Evolutionary conservation across 2,329 filamentous ascomycete genomes (phyloP).

Genomic region (Fusarium sp.): DNA sequence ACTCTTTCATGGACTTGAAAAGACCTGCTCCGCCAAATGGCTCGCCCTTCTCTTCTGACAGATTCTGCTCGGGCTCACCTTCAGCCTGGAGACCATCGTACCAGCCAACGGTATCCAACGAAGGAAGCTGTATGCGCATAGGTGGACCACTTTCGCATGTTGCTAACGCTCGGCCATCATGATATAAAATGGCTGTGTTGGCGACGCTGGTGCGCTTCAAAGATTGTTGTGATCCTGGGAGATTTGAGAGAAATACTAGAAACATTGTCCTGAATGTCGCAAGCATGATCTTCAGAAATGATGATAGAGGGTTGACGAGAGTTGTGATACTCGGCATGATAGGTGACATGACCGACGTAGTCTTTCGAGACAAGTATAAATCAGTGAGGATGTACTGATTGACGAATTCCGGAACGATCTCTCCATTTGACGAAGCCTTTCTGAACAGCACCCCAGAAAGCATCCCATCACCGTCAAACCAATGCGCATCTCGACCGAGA

Average conservation of each 20-base stretch:
- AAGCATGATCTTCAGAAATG: not conserved
- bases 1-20: slow-evolving; percentile 73
- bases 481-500: slow-evolving; percentile 71
- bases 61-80: slow-evolving; percentile 50
- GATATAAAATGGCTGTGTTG: slow-evolving; percentile 74
- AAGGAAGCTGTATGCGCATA: slow-evolving; percentile 71
- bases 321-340: slow-evolving; percentile 76
- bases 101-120: slow-evolving; percentile 76
- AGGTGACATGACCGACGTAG: slow-evolving; percentile 62
- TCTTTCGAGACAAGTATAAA: slow-evolving; percentile 64
- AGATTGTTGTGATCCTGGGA: slow-evolving; percentile 54
- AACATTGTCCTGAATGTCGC: slow-evolving; percentile 24
- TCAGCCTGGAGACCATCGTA: slow-evolving; percentile 70
- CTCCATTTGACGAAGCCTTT: slow-evolving; percentile 41
- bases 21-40: slow-evolving; percentile 66
- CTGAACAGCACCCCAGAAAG: slow-evolving; percentile 73
- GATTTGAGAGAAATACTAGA: slow-evolving; percentile 55
- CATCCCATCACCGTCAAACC: slow-evolving; percentile 83
- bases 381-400: slow-evolving; percentile 78
- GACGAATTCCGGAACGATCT: slow-evolving; percentile 71
- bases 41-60: accelerated
- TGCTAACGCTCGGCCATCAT: slow-evolving; percentile 75
- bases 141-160: slow-evolving; percentile 79
- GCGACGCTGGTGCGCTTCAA: slow-evolving; percentile 77
- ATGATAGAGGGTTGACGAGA: slow-evolving; percentile 64